phyloP scores from a whole-genome alignment of 148 eudicot genomes.

The Gaultheria prostrata region DNA sequence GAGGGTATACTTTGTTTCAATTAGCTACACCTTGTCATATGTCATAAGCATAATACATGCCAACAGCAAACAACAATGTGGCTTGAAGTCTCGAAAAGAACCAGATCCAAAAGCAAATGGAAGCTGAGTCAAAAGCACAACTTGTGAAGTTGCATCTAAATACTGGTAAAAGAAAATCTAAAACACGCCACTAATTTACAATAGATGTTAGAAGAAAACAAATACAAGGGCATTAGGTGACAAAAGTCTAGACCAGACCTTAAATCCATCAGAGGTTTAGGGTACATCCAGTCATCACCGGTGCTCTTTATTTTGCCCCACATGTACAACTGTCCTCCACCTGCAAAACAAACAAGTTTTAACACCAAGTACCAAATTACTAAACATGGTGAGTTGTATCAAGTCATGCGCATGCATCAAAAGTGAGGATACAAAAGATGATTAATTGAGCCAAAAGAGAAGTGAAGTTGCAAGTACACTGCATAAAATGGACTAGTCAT shows the following conservation, averaged over 20 bases:
- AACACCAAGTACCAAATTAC: neutral
- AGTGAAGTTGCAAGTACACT: neutral
- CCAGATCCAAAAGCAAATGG: neutral
- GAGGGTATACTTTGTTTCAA: neutral
- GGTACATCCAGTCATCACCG: conserved; percentile 99
- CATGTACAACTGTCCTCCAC: conserved; percentile 97
- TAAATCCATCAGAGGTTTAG: conserved; percentile 94
- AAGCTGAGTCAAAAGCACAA: neutral
- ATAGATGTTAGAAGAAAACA: neutral
- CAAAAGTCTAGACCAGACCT: conserved; percentile 46
- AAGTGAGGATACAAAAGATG: neutral
- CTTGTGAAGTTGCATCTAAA: neutral
- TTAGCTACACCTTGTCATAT: neutral
- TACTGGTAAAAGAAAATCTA: conserved; percentile 5
- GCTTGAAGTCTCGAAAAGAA: neutral
- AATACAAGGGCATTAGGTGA: neutral
- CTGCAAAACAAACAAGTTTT: conserved; percentile 34
- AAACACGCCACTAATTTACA: neutral
- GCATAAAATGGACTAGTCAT: too few species aligned
- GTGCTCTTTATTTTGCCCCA: conserved; percentile 92
- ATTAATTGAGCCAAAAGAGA: neutral
- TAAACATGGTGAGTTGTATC: neutral
- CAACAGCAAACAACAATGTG: neutral
- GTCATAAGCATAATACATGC: neutral
- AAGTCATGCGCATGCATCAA: neutral